Base-by-base conservation (phyloP, 805 yeast species). In the Yamadazyma insecticola region DNA sequence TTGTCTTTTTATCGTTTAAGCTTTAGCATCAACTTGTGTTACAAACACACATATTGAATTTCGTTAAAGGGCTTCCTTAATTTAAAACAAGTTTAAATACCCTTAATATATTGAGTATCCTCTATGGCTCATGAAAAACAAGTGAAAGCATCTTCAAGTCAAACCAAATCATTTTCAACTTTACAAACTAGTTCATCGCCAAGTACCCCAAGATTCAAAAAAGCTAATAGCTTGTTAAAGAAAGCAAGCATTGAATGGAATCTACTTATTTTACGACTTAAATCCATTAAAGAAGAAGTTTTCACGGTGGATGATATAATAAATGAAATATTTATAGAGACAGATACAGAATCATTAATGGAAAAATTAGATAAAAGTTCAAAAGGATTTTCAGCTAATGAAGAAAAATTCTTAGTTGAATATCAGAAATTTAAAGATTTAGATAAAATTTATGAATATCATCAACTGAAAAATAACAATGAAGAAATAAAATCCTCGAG, bases 281-380 rank as follows among this genome's bases (percentile, higher is more conserved):
- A 60, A 34, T 47, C 62, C 6, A 38, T 75, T 1, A 66, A 78
- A 2, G 78, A 75, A 41, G 74, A 67, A 13, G 64, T 63, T 2
- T 59, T 73, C 24, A 58, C 63, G 13, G 60, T 70, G 4, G 76
- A 72, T 55, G 77, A 74, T 40, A 56, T 63, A 1, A 59, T 70
- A 1, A 70, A 66, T 29, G 75, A 72, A 24, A 51, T 77, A 9
- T 78, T 78, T 45, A 65, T 64, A 6, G 63, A 42, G 36, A 58
- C 38, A 41, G 72, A 43, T 45, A 52, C 33, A 25, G 70, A 50
- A 45, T 32, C 37, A 9, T 13, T 36, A 8, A 10, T 39, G 8
- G 53, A 50, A 14, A 26, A 41, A 23, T 50, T 51, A 40, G 68
- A 51, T 15, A 37, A 43, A 27, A 33, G 40, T 22, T 22, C 32